Evolutionary conservation across 2,329 filamentous ascomycete species (phyloP), one percentile per base, ranked within the genome.

Genomic region (Coniosporium tulheliwenetii): DNA sequence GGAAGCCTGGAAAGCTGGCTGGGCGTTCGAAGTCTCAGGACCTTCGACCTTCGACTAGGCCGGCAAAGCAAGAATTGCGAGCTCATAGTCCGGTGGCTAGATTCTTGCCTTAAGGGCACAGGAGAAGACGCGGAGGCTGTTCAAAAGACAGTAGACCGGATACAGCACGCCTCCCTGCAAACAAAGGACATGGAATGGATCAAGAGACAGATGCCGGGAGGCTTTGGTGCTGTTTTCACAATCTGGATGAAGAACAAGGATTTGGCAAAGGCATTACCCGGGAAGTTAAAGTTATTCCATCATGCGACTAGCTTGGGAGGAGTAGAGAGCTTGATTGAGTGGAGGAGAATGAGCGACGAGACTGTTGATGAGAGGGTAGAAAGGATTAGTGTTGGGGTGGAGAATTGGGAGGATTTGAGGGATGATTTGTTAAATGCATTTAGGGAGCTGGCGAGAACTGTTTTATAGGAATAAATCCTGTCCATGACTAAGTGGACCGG

Each of bases 251-350:
- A 73, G 51, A 64, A 70, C 2, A 66, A 72, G 45, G 63, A 66
- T 1, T 55, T 72, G 39, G 87, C 91, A 3, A 73, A 70, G 48
- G 60, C 65, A 29, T 61, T 98, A 47, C 91, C 91, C 3, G 82
- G 79, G 53, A 82, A 83, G 59, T 62, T 96, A 56, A 57, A 68
- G 2, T 70, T 94, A 36, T 96, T 96, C 66, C 85, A 94, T 52
- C 91, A 98, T 61, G 91, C 91, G 5, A 98, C 91, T 2, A 93
- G 84, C 58, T 62, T 96, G 26, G 91, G 91, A 2, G 89, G 91
- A 4, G 85, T 96, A 8, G 91, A 96, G 71, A 91, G 85, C 54
- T 62, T 96, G 65, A 87, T 98, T 50, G 91, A 98, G 71, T 98
- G 91, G 91, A 71, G 91, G 44, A 75, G 81, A 37, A 91, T 98